These are phyloP conservation scores for Podila epigama DNA, from an alignment of 192 early-diverging fungal genomes.

Conservation along the genomic window DNA sequence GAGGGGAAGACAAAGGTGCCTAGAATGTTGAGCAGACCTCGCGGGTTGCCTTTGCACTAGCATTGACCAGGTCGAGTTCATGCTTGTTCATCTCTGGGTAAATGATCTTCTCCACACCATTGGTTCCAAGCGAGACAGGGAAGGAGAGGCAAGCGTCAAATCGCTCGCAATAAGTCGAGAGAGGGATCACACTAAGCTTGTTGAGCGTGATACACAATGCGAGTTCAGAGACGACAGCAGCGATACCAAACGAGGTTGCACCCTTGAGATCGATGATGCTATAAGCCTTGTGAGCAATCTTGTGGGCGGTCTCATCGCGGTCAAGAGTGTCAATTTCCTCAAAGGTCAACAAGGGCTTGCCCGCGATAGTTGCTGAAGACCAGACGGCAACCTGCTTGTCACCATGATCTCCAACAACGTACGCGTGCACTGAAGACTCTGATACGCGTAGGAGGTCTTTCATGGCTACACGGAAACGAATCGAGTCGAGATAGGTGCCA, in stretches of 20 bases:
- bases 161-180: constrained; percentile 71
- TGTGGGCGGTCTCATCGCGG: constrained; percentile 58
- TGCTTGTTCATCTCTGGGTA: constrained; percentile 68
- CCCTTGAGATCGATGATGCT: constrained; percentile 88
- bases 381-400: constrained; percentile 88
- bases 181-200: constrained; percentile 71
- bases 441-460: constrained; percentile 56
- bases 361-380: constrained; percentile 75
- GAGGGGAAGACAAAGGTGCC: background rate
- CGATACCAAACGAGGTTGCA: constrained; percentile 86
- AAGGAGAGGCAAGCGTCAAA: constrained; percentile 73
- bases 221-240: constrained; percentile 75
- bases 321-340: constrained; percentile 67
- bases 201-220: constrained; percentile 75
- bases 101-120: constrained; percentile 76
- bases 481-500: constrained; percentile 84
- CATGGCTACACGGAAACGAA: constrained; percentile 59
- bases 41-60: constrained; percentile 62
- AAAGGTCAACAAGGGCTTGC: constrained; percentile 69
- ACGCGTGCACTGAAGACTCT: constrained; percentile 78
- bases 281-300: constrained; percentile 78
- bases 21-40: constrained; percentile 59
- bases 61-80: constrained; percentile 65
- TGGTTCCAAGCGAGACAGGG: constrained; percentile 78
- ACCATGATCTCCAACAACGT: constrained; percentile 88